phyloP scores from a whole-genome alignment of 495 filamentous ascomycete species.

The Lasiosphaeria miniovina region DNA sequence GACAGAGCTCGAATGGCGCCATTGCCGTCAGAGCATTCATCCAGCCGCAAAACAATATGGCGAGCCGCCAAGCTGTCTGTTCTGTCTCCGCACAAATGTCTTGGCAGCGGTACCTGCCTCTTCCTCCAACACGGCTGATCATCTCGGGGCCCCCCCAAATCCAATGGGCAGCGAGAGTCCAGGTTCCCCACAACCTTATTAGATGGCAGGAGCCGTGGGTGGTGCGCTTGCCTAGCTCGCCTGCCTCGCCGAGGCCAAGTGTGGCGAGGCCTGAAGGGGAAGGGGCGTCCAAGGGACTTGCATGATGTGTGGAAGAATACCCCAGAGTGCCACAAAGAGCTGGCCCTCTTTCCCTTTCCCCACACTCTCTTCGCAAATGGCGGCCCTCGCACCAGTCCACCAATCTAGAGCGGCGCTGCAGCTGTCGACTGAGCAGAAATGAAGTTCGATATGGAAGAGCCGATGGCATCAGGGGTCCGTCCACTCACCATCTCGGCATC shows the following conservation, averaged over 20 bases:
- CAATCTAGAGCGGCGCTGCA: slow-evolving; percentile 29
- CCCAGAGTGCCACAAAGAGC: slow-evolving; percentile 24
- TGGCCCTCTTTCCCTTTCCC: slow-evolving; percentile 22
- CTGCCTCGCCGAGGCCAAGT: slow-evolving; percentile 5
- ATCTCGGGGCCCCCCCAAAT: slow-evolving; percentile 4
- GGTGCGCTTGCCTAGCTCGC: background rate
- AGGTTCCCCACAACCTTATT: slow-evolving; percentile 21
- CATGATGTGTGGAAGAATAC: slow-evolving; percentile 27
- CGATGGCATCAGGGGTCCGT: slow-evolving; percentile 32
- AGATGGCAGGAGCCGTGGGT: slow-evolving; percentile 10
- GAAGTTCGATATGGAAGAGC: slow-evolving; percentile 34
- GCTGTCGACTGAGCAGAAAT: slow-evolving; percentile 35
- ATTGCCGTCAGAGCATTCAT: slow-evolving; percentile 16
- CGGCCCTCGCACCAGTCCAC: slow-evolving; percentile 12
- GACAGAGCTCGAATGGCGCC: slow-evolving; percentile 9
- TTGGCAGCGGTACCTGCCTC: slow-evolving; percentile 13
- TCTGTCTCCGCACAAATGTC: slow-evolving; percentile 22
- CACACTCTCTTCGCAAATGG: slow-evolving; percentile 26
- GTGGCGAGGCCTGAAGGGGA: slow-evolving; percentile 4
- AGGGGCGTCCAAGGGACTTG: slow-evolving; percentile 15
- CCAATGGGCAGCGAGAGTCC: background rate
- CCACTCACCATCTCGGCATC: slow-evolving; percentile 34
- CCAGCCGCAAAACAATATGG: slow-evolving; percentile 18
- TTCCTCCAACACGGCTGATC: slow-evolving; percentile 25
- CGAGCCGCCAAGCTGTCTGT: background rate